Evolutionary conservation across 2,329 filamentous ascomycete genomes (phyloP).

Genomic region (Teratosphaeria destructans): DNA sequence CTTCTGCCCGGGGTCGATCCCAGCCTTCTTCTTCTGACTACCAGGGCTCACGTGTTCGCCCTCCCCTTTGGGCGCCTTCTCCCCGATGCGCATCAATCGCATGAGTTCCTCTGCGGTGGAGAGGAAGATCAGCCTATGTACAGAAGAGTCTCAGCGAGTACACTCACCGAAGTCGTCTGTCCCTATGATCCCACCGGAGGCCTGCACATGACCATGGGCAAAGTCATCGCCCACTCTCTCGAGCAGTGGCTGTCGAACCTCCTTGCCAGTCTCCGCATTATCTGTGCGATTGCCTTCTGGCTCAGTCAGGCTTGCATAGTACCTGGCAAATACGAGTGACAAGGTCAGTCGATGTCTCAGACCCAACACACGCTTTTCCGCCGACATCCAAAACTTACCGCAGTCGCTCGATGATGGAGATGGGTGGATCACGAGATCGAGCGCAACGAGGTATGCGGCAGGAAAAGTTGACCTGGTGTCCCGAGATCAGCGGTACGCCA

Average conservation of each 20-base stretch:
- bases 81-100: slow-evolving; percentile 47
- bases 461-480: slow-evolving; percentile 50
- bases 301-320: slow-evolving; percentile 36
- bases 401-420: slow-evolving; percentile 54
- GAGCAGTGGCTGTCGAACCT: slow-evolving; percentile 23
- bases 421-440: slow-evolving; percentile 41
- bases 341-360: neutral
- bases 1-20: slow-evolving; percentile 33
- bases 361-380: neutral
- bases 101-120: slow-evolving; percentile 46
- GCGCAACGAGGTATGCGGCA: slow-evolving; percentile 52
- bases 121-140: neutral
- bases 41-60: slow-evolving; percentile 22
- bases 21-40: slow-evolving; percentile 28
- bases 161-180: slow-evolving; percentile 44
- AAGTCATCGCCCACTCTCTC: slow-evolving; percentile 52
- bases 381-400: slow-evolving; percentile 13
- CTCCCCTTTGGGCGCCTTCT: slow-evolving; percentile 35
- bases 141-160: neutral
- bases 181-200: slow-evolving; percentile 54
- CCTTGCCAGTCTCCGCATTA: slow-evolving; percentile 1
- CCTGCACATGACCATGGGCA: slow-evolving; percentile 57
- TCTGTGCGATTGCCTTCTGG: slow-evolving; percentile 14
- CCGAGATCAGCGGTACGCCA: neutral
- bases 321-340: slow-evolving; percentile 5